These are phyloP conservation scores for Discostella stelligera DNA, from an alignment of 352 stramenopile species.

Conservation along the genomic window DNA sequence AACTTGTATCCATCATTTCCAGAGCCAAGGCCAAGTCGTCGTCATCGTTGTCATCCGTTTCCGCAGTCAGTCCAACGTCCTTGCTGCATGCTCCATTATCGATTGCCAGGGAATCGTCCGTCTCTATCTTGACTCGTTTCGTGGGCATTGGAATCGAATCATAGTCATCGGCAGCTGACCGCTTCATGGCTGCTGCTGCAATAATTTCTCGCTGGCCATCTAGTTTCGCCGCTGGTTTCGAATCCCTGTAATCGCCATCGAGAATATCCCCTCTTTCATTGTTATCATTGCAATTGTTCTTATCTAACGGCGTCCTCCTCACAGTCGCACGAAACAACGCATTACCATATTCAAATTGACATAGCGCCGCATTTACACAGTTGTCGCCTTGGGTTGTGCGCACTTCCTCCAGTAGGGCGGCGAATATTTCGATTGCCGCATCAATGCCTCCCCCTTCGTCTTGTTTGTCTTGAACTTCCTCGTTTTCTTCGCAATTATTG, in stretches of 20 bases:
- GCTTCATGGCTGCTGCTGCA: conserved; percentile 24
- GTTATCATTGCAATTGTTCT: conserved; percentile 11
- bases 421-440: conserved; percentile 40
- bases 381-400: conserved; percentile 43
- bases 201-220: conserved; percentile 23
- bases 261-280: conserved; percentile 13
- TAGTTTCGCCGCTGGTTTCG: conserved; percentile 10
- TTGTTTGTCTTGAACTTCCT: background rate
- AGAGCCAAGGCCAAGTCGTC: conserved; percentile 56
- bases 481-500: background rate
- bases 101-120: background rate
- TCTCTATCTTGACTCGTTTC: conserved; percentile 18
- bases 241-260: conserved; percentile 5
- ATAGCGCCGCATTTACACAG: conserved; percentile 56
- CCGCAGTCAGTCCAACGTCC: conserved; percentile 11
- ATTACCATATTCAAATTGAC: conserved; percentile 79
- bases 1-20: conserved; percentile 77
- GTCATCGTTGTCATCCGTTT: conserved; percentile 13
- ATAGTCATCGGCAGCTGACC: conserved; percentile 1
- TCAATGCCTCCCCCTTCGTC: conserved; percentile 8
- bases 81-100: conserved; percentile 8
- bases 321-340: conserved; percentile 55
- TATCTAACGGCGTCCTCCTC: background rate
- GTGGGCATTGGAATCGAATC: conserved; percentile 4
- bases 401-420: conserved; percentile 40